Evolutionary conservation across 2,329 filamentous ascomycete genomes (phyloP).

Genomic region (Arachnopeziza araneosa): DNA sequence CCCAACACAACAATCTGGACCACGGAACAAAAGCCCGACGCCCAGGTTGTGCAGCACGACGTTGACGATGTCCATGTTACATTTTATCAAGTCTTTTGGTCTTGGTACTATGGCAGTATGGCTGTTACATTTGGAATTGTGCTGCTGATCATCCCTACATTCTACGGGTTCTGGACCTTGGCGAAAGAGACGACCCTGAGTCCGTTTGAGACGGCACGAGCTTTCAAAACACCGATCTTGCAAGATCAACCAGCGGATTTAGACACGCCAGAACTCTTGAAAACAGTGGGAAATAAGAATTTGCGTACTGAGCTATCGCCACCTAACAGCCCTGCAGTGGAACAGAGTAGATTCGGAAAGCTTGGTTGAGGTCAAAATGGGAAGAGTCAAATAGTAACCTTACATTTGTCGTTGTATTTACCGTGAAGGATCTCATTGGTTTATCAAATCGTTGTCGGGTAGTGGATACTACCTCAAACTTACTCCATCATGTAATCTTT

Average conservation of each 20-base stretch:
- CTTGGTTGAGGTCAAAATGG: not conserved
- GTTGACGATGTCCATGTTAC: not conserved
- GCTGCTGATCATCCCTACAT: constrained; percentile 8
- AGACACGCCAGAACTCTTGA: constrained; percentile 4
- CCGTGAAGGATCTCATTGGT: no score
- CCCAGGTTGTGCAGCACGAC: not conserved
- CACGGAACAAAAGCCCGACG: not conserved
- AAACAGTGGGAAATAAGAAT: constrained; percentile 6
- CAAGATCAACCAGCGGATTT: constrained; percentile 4
- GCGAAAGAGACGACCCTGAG: constrained; percentile 7
- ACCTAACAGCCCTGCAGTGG: not conserved
- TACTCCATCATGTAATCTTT: no score
- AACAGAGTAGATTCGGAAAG: not conserved
- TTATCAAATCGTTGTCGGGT: no score
- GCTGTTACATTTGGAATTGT: constrained; percentile 6
- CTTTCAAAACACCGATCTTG: constrained; percentile 7
- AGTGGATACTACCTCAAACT: no score
- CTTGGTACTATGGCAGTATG: constrained; percentile 3
- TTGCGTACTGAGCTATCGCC: constrained; percentile 2
- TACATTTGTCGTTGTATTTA: no score
- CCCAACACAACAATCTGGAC: not conserved
- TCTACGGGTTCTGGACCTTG: constrained; percentile 10
- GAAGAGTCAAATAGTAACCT: constrained; percentile 29
- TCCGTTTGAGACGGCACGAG: constrained; percentile 9
- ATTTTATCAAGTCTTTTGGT: constrained; percentile 5